phyloP scores from a whole-genome alignment of 495 filamentous ascomycete species.

The Patellaria atrata region DNA sequence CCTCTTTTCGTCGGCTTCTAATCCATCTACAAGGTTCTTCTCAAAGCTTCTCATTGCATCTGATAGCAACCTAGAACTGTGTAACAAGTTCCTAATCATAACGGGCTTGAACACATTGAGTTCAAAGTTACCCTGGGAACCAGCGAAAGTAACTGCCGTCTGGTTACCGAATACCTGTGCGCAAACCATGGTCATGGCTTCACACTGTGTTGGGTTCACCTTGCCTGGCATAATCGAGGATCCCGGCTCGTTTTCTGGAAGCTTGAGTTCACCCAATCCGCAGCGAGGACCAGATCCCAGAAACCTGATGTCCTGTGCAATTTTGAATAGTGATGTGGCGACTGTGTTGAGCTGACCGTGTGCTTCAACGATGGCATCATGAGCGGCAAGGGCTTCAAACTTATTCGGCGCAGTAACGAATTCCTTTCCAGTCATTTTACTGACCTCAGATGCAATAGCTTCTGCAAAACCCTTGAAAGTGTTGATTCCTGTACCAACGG shows the following conservation, averaged over 20 bases:
- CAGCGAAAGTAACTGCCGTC: conserved; percentile 75
- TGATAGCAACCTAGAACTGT: conserved; percentile 71
- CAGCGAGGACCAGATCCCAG: conserved; percentile 92
- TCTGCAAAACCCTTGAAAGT: conserved; percentile 94
- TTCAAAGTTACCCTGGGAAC: conserved; percentile 97
- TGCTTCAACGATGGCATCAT: conserved; percentile 92
- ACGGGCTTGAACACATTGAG: conserved; percentile 98
- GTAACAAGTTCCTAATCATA: conserved; percentile 84
- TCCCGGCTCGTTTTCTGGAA: conserved; percentile 97
- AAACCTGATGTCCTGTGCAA: conserved; percentile 94
- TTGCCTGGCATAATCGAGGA: conserved; percentile 98
- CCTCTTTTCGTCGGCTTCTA: conserved; percentile 84
- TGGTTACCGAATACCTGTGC: conserved; percentile 97
- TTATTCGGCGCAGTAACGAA: conserved; percentile 98
- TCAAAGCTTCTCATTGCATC: conserved; percentile 93
- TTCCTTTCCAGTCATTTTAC: conserved; percentile 76
- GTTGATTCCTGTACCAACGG: conserved; percentile 94
- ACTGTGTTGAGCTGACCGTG: conserved; percentile 87
- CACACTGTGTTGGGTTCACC: conserved; percentile 97
- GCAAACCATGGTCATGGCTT: conserved; percentile 95
- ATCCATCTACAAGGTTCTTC: conserved; percentile 76
- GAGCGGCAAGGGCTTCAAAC: conserved; percentile 94
- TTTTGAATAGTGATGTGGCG: conserved; percentile 87
- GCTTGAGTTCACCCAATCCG: conserved; percentile 78
- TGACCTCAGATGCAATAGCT: conserved; percentile 77